phyloP scores from a whole-genome alignment of 2,329 filamentous ascomycete genomes.

The Pyricularia sp. region DNA sequence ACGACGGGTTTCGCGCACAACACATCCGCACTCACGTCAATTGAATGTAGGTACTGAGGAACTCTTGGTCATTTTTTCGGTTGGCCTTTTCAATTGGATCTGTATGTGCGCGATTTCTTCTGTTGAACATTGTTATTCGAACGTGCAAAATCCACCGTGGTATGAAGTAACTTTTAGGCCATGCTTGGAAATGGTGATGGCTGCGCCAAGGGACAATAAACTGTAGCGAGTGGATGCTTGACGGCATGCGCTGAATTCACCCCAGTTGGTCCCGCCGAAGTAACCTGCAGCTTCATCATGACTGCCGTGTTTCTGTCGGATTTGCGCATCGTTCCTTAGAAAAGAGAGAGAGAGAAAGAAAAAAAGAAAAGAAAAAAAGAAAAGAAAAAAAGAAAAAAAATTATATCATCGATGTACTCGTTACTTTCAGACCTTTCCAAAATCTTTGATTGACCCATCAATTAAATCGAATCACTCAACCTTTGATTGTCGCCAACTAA shows the following conservation, averaged over 20 bases:
- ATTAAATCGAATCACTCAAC: too few relatives aligned
- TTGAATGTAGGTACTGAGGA: conserved; percentile 33
- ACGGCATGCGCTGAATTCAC: background rate
- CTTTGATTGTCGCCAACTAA: background rate
- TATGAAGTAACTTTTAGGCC: background rate
- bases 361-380: too few relatives aligned
- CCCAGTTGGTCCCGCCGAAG: background rate
- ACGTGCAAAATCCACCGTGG: background rate
- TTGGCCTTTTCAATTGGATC: conserved; percentile 36
- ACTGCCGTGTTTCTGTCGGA: background rate
- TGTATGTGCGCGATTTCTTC: background rate
- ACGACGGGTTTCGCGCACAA: background rate
- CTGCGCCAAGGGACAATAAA: background rate
- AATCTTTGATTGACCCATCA: background rate
- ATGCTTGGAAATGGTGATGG: background rate
- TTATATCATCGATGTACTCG: too few relatives aligned
- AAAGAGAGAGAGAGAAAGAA: too few relatives aligned
- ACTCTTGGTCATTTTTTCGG: conserved; percentile 30
- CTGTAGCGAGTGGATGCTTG: background rate
- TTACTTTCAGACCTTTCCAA: too few relatives aligned
- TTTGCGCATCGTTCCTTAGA: background rate
- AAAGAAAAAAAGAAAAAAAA: too few relatives aligned
- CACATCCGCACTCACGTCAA: conserved; percentile 24
- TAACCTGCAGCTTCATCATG: background rate
- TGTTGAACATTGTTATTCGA: background rate